Evolutionary conservation across 495 filamentous ascomycete genomes (phyloP).

Genomic region (Beverwykella pulmonaria): DNA sequence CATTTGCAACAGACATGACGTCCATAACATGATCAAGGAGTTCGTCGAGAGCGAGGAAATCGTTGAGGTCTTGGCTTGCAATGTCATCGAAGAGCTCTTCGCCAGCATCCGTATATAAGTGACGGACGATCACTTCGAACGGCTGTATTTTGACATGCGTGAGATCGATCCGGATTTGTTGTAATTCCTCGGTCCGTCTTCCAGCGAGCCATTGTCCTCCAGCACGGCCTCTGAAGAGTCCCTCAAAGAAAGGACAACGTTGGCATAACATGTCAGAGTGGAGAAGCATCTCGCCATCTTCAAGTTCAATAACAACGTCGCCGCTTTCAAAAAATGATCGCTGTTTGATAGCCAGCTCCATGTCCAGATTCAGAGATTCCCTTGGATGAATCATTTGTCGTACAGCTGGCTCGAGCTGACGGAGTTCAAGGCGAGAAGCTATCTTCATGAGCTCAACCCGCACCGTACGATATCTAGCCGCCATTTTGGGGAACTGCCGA

Average conservation of each 20-base stretch:
- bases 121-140: constrained; percentile 77
- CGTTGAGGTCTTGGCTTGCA: constrained; percentile 69
- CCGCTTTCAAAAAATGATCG: constrained; percentile 69
- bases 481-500: constrained; percentile 61
- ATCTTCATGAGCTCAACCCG: constrained; percentile 81
- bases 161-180: constrained; percentile 71
- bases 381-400: constrained; percentile 69
- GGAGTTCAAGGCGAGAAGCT: constrained; percentile 66
- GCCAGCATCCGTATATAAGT: constrained; percentile 83
- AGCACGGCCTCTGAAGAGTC: constrained; percentile 83
- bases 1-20: constrained; percentile 85
- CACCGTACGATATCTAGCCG: constrained; percentile 71
- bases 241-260: constrained; percentile 89
- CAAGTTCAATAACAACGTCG: constrained; percentile 76
- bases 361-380: constrained; percentile 65
- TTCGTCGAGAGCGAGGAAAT: constrained; percentile 77
- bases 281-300: constrained; percentile 64
- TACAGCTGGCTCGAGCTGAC: constrained; percentile 70
- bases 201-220: constrained; percentile 77
- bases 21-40: constrained; percentile 90
- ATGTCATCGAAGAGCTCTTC: constrained; percentile 80
- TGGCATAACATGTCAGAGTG: constrained; percentile 80
- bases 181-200: constrained; percentile 58
- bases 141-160: constrained; percentile 71
- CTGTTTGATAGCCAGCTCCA: constrained; percentile 67